Evolutionary conservation across 2,329 filamentous ascomycete genomes (phyloP).

Genomic region (Clarireedia paspali): DNA sequence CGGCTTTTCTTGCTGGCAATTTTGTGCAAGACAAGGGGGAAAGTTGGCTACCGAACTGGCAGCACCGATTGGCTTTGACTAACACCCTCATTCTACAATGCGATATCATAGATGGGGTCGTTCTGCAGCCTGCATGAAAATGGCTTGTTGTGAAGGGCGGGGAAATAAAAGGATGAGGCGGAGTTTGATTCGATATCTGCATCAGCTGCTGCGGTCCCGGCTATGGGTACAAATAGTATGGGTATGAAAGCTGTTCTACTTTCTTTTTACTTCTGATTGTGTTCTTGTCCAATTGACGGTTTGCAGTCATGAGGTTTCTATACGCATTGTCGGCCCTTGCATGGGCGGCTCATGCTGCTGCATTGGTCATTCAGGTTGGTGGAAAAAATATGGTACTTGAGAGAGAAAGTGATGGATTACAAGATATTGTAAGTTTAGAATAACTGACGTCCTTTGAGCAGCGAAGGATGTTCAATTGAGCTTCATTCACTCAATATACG

Average conservation of each 20-base stretch:
- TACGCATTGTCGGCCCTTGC: constrained; percentile 28
- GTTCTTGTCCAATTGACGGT: not conserved
- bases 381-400: constrained; percentile 42
- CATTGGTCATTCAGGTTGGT: constrained; percentile 36
- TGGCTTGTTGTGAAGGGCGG: no score
- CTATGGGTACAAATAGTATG: no score
- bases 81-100: no score
- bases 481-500: not conserved
- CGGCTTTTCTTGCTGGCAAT: no score
- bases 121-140: no score
- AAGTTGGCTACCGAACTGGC: no score
- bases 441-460: not conserved
- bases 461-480: not conserved
- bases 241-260: not conserved
- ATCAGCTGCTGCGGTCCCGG: no score
- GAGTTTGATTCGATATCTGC: no score
- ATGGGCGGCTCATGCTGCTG: constrained; percentile 38
- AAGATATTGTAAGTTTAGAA: constrained; percentile 43
- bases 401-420: constrained; percentile 42
- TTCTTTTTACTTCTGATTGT: not conserved
- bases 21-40: no score
- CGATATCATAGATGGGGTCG: no score
- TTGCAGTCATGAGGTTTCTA: constrained; percentile 32
- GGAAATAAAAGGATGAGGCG: no score
- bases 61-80: no score